phyloP scores from a whole-genome alignment of 768 basidiomycete species.

The Chalciporus sphaerocephalus region DNA sequence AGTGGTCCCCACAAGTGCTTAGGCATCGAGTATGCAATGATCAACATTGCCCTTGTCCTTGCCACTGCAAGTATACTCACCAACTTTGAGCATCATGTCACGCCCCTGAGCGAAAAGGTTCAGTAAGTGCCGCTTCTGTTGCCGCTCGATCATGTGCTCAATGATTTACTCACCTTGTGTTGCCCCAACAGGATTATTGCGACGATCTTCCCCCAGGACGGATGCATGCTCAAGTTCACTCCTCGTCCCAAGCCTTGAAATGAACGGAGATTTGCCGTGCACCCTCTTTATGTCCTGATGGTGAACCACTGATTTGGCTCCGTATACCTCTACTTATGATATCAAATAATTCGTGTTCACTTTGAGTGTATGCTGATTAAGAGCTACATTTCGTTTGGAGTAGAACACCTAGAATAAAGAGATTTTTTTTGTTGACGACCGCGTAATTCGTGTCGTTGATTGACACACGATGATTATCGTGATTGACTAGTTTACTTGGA shows the following conservation, averaged over 20 bases:
- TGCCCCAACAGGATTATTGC: constrained; percentile 71
- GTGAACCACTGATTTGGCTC: not conserved
- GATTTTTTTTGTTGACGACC: not conserved
- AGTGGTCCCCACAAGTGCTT: constrained; percentile 91
- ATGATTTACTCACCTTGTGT: not conserved
- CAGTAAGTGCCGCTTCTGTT: constrained; percentile 49
- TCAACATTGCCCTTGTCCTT: constrained; percentile 85
- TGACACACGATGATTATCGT: too few species aligned
- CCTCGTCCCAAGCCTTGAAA: constrained; percentile 43
- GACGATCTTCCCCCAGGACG: constrained; percentile 96
- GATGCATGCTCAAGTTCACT: constrained; percentile 73
- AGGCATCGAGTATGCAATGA: constrained; percentile 85
- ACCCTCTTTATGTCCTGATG: not conserved
- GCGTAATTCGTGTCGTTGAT: too few species aligned
- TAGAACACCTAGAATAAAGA: not conserved
- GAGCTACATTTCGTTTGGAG: not conserved
- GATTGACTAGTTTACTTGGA: too few species aligned
- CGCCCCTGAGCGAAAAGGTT: constrained; percentile 72
- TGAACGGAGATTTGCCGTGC: not conserved
- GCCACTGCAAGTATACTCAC: constrained; percentile 77
- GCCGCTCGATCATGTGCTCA: not conserved
- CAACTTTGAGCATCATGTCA: constrained; percentile 85
- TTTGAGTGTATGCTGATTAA: not conserved
- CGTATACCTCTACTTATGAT: constrained; percentile 14
- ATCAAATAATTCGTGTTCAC: constrained; percentile 14